phyloP scores from a whole-genome alignment of 148 eudicot species.

The Chenopodium album region DNA sequence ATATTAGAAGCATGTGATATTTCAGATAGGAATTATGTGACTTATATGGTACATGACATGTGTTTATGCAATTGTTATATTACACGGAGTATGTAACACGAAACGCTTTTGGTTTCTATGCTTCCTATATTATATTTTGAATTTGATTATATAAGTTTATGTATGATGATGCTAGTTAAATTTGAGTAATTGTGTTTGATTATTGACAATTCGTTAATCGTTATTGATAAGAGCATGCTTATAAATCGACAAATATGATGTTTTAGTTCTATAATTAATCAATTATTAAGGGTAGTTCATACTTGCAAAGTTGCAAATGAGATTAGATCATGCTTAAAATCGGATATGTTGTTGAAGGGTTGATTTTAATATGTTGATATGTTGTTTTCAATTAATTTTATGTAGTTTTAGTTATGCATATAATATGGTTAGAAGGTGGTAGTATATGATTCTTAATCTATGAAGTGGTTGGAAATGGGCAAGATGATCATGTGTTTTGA shows the following conservation, averaged over 20 bases:
- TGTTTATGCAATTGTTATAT: neutral
- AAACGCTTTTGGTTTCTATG: no score
- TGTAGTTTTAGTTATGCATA: neutral
- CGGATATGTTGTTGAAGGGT: neutral
- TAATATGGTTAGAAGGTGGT: neutral
- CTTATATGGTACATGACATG: neutral
- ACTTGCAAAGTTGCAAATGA: neutral
- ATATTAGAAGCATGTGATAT: neutral
- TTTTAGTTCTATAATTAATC: neutral
- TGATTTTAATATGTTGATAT: neutral
- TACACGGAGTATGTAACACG: no score
- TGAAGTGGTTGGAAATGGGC: conserved; percentile 4
- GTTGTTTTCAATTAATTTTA: neutral
- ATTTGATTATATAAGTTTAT: no score
- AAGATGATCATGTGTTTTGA: conserved; percentile 14
- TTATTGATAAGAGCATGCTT: neutral
- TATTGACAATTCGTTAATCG: neutral
- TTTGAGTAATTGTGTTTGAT: neutral
- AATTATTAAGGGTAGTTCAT: neutral
- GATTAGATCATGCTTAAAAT: no score
- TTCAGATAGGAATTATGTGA: neutral
- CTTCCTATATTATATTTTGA: no score
- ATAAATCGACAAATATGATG: neutral
- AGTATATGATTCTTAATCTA: neutral
- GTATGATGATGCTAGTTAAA: neutral